phyloP scores from a whole-genome alignment of 306 rosid genomes.

The Pterocarpus santalinus region DNA sequence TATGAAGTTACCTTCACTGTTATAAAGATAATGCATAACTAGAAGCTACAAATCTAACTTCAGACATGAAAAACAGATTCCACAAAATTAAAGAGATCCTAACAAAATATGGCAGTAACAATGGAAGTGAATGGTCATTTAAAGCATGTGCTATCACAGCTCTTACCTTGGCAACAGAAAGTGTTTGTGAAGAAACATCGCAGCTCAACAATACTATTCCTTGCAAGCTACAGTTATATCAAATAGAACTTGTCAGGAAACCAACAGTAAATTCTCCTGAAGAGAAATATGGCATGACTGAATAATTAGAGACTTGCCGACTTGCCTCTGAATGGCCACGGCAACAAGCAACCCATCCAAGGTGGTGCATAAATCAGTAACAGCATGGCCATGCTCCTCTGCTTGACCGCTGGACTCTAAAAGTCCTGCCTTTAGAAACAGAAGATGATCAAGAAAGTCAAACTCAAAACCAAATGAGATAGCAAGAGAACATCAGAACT shows the following conservation, averaged over 20 bases:
- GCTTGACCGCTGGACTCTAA: conserved; percentile 66
- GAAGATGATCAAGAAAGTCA: conserved; percentile 43
- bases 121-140: conserved; percentile 21
- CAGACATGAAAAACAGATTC: conserved; percentile 1
- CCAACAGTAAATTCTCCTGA: conserved; percentile 26
- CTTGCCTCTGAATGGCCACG: conserved; percentile 87
- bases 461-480: conserved; percentile 32
- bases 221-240: conserved; percentile 69
- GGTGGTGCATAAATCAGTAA: conserved; percentile 74
- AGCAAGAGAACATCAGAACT: conserved; percentile 6
- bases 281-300: conserved; percentile 17
- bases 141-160: conserved; percentile 33
- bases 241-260: conserved; percentile 37
- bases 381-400: conserved; percentile 66
- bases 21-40: not conserved
- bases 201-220: conserved; percentile 78
- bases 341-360: conserved; percentile 77
- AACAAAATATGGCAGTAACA: conserved; percentile 27
- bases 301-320: conserved; percentile 60
- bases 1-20: not conserved
- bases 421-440: conserved; percentile 82
- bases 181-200: conserved; percentile 63
- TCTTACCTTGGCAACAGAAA: conserved; percentile 74
- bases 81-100: not conserved
- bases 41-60: conserved; percentile 40